Evolutionary conservation across 176 grass and related monocot species (phyloP).

Genomic region (Triticum turgidum): DNA sequence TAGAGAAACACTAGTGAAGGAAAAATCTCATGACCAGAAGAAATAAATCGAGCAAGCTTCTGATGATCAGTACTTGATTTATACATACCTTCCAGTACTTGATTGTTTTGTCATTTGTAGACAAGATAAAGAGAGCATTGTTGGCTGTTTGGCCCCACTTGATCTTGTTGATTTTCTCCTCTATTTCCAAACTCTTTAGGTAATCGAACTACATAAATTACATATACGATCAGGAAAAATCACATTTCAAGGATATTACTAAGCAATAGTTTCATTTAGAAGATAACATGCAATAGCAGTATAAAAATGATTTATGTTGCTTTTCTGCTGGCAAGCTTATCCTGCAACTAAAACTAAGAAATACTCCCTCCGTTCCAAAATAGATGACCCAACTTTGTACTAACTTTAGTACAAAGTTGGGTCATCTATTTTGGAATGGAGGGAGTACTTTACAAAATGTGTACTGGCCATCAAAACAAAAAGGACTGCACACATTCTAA

Average conservation of each 20-base stretch:
- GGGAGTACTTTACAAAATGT: neutral
- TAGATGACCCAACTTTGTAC: too few species aligned
- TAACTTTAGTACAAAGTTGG: too few species aligned
- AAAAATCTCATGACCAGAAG: neutral
- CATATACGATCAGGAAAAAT: conserved; percentile 34
- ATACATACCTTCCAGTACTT: conserved; percentile 88
- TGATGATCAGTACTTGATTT: conserved; percentile 10
- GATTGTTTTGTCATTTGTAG: conserved; percentile 95
- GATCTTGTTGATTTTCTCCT: conserved; percentile 95
- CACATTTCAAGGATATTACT: conserved; percentile 3
- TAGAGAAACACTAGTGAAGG: neutral
- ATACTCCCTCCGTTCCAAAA: neutral
- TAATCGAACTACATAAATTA: conserved; percentile 77
- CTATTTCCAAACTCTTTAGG: conserved; percentile 98
- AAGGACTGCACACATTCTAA: neutral
- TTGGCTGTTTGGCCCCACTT: conserved; percentile 84
- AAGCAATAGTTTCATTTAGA: conserved; percentile 12
- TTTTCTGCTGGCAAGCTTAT: conserved; percentile 19
- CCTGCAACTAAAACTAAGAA: conserved; percentile 11
- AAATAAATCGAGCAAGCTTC: conserved; percentile 21
- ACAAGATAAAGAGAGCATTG: conserved; percentile 71
- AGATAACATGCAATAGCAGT: conserved; percentile 10
- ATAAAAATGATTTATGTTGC: conserved; percentile 6
- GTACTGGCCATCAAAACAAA: neutral
- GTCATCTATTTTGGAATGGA: too few species aligned